Evolutionary conservation across 495 filamentous ascomycete genomes (phyloP).

Genomic region (Penicillium subrubescens): DNA sequence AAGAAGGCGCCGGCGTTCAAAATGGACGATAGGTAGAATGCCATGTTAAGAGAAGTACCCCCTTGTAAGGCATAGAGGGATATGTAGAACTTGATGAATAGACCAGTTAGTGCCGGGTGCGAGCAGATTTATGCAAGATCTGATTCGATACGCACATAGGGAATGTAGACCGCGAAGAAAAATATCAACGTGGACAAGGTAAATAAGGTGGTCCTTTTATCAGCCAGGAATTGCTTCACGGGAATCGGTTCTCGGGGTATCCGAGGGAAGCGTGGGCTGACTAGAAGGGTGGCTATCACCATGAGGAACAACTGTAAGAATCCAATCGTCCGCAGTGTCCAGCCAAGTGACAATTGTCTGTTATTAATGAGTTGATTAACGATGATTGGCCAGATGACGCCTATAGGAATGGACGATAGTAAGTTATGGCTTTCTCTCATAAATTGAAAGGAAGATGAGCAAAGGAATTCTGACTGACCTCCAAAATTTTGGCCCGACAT

Average conservation of each 20-base stretch:
- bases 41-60: not conserved
- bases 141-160: not conserved
- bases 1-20: not conserved
- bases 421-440: not conserved
- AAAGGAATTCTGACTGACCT: not conserved
- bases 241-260: not conserved
- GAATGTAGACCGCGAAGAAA: not conserved
- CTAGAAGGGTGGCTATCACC: not conserved
- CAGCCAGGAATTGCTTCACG: not conserved
- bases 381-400: not conserved
- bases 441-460: not conserved
- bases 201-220: not conserved
- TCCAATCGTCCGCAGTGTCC: not conserved
- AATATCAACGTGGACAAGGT: not conserved
- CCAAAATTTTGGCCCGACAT: not conserved
- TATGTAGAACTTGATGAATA: not conserved
- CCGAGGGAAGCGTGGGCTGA: not conserved
- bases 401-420: not conserved
- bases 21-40: not conserved
- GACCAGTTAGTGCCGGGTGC: not conserved
- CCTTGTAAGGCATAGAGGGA: not conserved
- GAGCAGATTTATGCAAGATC: not conserved
- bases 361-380: not conserved
- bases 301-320: not conserved
- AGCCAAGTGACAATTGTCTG: not conserved